Evolutionary conservation across 176 grass and related monocot genomes (phyloP), one percentile per base, ranked within the genome.

Genomic region (Urochloa ruziziensis): DNA sequence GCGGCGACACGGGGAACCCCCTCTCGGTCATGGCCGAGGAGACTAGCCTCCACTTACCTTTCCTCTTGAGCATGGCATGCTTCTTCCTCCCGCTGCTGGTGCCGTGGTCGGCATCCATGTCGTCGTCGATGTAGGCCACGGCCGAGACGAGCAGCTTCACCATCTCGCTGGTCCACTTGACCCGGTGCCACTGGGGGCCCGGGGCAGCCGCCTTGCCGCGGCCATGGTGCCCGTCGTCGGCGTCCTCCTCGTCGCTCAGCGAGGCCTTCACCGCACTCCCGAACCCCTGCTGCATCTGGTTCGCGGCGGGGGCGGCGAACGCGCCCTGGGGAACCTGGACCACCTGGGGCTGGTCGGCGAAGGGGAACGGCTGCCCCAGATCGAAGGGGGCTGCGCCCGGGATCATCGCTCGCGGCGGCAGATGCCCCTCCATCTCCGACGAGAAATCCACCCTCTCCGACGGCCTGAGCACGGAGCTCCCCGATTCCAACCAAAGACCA

Each of bases 131-230:
- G 89, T 94, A 94, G 10, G 92, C 82, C 24, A 92, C 87, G 37
- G 87, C 77, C 6, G 92, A 89, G 15, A 94, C 88, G 10, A 94
- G 81, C 76, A 92, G 89, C 89, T 74, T 94, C 27, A 94, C 89
- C 89, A 94, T 94, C 53, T 75, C 49, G 25, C 86, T 86, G 27
- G 84, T 92, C 92, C 92, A 94, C 90, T 92, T 94, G 77, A 94
- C 83, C 23, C 89, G 79, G 34, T 92, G 89, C 92, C 89, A 94
- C 56, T 79, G 81, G 13, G 67, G 44, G 52, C 16, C 44, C 75
- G 56, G 75, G 44, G 14, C 56, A 27, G 23, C 53, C 37, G 74
- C 72, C 58, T 86, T 67, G 24, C 62, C 58, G 24, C 36, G 73
- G 63, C 35, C 84, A 62, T 82, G 60, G 69, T 80, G 82, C 15